These are phyloP conservation scores for Xylaria flabelliformis DNA, from an alignment of 495 filamentous ascomycete genomes.

Conservation along the genomic window DNA sequence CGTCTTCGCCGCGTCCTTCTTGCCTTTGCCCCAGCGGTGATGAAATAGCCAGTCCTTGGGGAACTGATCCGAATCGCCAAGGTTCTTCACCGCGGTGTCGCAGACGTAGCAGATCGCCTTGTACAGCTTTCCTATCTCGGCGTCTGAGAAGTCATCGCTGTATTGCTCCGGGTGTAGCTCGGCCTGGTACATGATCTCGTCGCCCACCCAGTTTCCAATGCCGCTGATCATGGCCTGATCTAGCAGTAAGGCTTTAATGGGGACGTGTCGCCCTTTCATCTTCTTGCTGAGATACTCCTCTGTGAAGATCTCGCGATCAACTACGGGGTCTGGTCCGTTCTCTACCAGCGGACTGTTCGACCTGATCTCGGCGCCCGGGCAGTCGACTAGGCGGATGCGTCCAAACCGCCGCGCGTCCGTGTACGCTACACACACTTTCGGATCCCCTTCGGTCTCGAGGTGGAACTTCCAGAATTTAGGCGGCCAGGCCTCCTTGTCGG, in stretches of 20 bases:
- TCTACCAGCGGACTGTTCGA: slow-evolving; percentile 79
- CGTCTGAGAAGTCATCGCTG: slow-evolving; percentile 77
- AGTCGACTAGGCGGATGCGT: slow-evolving; percentile 82
- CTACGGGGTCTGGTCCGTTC: slow-evolving; percentile 92
- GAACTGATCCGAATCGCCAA: slow-evolving; percentile 83
- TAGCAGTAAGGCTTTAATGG: slow-evolving; percentile 84
- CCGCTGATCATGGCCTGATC: slow-evolving; percentile 92
- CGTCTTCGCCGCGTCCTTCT: slow-evolving; percentile 68
- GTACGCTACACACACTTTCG: slow-evolving; percentile 76
- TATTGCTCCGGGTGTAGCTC: slow-evolving; percentile 88
- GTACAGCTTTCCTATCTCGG: slow-evolving; percentile 74
- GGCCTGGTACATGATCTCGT: slow-evolving; percentile 71
- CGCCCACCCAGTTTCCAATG: slow-evolving; percentile 96
- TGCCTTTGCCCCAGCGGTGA: slow-evolving; percentile 88
- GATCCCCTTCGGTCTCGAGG: slow-evolving; percentile 64
- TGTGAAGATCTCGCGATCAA: slow-evolving; percentile 78
- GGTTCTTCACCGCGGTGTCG: slow-evolving; percentile 73
- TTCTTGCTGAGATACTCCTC: slow-evolving; percentile 73
- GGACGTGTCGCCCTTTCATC: slow-evolving; percentile 74
- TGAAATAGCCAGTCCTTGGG: slow-evolving; percentile 92
- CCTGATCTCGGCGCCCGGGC: slow-evolving; percentile 73
- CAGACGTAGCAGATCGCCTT: slow-evolving; percentile 80
- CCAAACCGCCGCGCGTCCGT: slow-evolving; percentile 79
- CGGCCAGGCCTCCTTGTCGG: slow-evolving; percentile 74
- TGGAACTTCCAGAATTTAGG: slow-evolving; percentile 90